These are phyloP conservation scores for Blastobotrys aristatus DNA, from an alignment of 1,139 yeast species.

Conservation along the genomic window DNA sequence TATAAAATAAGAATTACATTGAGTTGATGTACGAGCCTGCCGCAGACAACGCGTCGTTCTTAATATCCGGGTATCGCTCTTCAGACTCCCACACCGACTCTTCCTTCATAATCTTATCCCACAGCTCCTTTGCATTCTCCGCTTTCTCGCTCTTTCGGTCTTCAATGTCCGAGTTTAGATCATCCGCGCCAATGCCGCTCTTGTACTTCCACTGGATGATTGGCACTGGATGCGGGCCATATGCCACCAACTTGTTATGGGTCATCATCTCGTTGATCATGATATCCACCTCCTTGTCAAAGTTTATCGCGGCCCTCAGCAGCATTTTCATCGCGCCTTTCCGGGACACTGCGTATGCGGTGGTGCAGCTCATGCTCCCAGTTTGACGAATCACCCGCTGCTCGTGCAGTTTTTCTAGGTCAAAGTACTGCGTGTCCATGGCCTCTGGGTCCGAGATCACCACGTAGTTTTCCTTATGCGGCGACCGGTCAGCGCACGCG, in stretches of 20 bases:
- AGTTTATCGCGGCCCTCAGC: neutral
- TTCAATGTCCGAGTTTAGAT: neutral
- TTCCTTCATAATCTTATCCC: too few relatives aligned
- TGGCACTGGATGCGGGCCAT: neutral
- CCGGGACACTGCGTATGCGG: neutral
- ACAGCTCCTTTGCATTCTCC: too few relatives aligned
- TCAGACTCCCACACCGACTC: too few relatives aligned
- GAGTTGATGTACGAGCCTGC: too few relatives aligned
- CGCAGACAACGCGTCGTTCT: too few relatives aligned
- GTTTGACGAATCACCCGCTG: neutral
- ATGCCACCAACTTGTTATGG: neutral
- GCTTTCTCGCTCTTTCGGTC: too few relatives aligned
- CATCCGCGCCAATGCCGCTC: neutral
- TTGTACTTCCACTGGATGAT: neutral
- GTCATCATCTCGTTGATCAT: neutral
- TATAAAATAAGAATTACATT: too few relatives aligned
- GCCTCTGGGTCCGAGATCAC: neutral
- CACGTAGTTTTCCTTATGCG: slow-evolving; percentile 2
- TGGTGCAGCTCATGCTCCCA: neutral
- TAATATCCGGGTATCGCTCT: too few relatives aligned
- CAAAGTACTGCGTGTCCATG: neutral
- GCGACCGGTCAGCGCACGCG: slow-evolving; percentile 2
- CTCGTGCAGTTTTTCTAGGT: neutral
- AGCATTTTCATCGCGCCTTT: neutral
- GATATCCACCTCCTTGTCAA: neutral